Base-by-base conservation (phyloP, 805 yeast genomes). In the Lipomyces oligophaga region DNA sequence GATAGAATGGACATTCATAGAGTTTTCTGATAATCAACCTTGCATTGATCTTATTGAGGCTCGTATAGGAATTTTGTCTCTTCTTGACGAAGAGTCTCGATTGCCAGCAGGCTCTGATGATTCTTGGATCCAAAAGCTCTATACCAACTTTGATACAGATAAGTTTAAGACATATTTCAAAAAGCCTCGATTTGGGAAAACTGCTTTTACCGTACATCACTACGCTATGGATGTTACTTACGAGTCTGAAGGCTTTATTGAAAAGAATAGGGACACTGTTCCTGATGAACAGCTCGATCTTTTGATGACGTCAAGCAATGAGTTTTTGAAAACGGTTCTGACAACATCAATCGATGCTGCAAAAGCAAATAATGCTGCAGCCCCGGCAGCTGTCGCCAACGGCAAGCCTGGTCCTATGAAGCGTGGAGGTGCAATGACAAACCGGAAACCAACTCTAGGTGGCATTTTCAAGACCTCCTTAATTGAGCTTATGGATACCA, bases 1-100 rank as follows among this genome's bases (percentile, higher is more conserved):
- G 62, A 89, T 90, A 55, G 93, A 89, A 65, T 90, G 97, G 97
- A 83, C 90, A 7, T 90, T 90, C 61, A 90, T 90, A 60, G 97
- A 90, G 60, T 90, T 89, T 62, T 80, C 93, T 43, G 98, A 90
- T 66, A 90, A 90, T 66, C 96, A 93, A 71, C 97, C 97, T 2
- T 90, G 97, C 70, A 90, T 90, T 59, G 82, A 83, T 58, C 76
- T 90, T 60, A 93, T 90, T 60, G 98, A 90, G 71, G 80, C 80
- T 62, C 84, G 81, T 65, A 68, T 88, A 54, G 98, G 98, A 66
- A 80, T 90, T 41, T 73, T 90, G 55, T 79, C 96, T 0, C 74
- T 90, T 49, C 75, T 90, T 54, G 97, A 90, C 66, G 98, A 90
- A 72, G 97, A 93, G 68, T 83, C 96, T 10, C 78, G 97, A 63